Conservation (phyloP, 2,329 filamentous ascomycete species). For the Thielaviopsis cerberus region DNA sequence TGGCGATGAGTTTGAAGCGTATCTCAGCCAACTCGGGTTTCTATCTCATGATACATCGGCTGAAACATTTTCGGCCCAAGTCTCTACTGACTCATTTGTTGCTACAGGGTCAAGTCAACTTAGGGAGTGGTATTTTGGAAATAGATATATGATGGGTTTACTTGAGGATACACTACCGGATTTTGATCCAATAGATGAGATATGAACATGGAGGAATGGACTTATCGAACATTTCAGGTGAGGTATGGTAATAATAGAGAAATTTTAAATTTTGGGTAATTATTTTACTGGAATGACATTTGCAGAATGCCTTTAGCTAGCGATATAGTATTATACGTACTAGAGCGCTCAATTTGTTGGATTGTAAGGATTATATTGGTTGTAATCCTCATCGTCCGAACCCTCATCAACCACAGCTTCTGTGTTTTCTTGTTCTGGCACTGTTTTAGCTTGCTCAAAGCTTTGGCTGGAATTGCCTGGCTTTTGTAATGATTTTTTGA, state of each 20-base stretch:
- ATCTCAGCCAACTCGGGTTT: conserved; percentile 44
- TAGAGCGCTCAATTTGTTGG: conserved; percentile 39
- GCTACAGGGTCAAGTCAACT: conserved; percentile 26
- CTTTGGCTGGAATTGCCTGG: conserved; percentile 38
- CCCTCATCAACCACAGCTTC: background rate
- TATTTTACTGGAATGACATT: too few species aligned
- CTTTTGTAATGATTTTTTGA: conserved; percentile 73
- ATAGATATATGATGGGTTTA: conserved; percentile 44
- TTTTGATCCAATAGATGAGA: conserved; percentile 18
- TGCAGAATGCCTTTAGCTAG: too few species aligned
- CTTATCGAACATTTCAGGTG: too few species aligned
- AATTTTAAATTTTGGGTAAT: too few species aligned
- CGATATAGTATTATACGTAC: too few species aligned
- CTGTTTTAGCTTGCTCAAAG: too few species aligned
- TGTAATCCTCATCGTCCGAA: conserved; percentile 53
- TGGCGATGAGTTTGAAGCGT: conserved; percentile 44
- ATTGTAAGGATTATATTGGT: conserved; percentile 42
- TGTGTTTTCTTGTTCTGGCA: background rate
- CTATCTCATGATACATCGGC: conserved; percentile 21
- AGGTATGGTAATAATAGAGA: too few species aligned
- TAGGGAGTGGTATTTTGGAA: conserved; percentile 49
- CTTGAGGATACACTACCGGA: conserved; percentile 41
- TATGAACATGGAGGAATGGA: background rate
- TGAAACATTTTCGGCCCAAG: background rate
- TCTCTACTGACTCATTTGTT: background rate